These are phyloP conservation scores for Adenanthera pavonina DNA, from an alignment of 306 rosid genomes.

Conservation along the genomic window DNA sequence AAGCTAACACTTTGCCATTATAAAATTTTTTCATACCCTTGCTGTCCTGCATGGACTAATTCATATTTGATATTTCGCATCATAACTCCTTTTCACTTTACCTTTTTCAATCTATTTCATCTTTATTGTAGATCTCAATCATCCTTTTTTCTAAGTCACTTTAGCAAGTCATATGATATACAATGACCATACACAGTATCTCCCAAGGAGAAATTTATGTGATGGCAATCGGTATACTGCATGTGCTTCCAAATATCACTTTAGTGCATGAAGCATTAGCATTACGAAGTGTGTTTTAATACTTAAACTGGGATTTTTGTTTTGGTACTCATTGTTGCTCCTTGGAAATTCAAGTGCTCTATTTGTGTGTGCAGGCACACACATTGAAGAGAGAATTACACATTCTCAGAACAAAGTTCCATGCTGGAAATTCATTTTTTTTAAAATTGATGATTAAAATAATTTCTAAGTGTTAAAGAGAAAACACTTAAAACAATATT, in stretches of 20 bases:
- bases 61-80: constrained; percentile 3
- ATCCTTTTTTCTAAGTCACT: background rate
- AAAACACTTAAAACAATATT: background rate
- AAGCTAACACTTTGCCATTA: background rate
- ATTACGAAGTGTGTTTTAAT: background rate
- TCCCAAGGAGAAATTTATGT: constrained; percentile 2
- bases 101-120: constrained; percentile 20
- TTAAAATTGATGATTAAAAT: background rate
- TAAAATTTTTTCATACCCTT: background rate
- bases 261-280: background rate
- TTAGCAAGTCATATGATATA: constrained; percentile 20
- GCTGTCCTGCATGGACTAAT: constrained; percentile 15
- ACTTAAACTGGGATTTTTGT: background rate
- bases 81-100: background rate
- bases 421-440: background rate
- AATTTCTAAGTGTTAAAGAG: background rate
- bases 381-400: no score
- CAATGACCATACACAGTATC: constrained; percentile 2
- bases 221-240: constrained; percentile 18
- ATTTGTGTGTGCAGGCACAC: no score
- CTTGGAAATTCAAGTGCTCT: background rate
- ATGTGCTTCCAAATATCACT: constrained; percentile 16
- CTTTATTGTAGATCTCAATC: constrained; percentile 11
- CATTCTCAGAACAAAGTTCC: background rate
- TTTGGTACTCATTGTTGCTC: constrained; percentile 9